Base-by-base conservation (phyloP, 495 filamentous ascomycete genomes). In the Aspergillus bridgeri region DNA sequence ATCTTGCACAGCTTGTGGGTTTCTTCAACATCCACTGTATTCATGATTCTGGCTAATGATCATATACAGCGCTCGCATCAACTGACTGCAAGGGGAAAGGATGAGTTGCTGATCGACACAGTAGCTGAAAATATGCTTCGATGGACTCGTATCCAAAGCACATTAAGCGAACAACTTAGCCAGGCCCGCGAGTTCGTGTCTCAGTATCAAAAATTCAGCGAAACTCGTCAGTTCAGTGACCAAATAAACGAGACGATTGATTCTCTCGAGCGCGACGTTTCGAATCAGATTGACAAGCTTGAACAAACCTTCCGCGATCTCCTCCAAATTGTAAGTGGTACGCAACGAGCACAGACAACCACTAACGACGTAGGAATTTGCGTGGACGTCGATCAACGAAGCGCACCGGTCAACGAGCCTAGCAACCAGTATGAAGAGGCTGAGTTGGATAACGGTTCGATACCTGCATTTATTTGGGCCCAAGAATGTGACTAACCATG, bases 401-500 rank as follows among this genome's bases (percentile, higher is more conserved):
- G 73, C 64, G 38, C 59, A 61, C 53, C 53, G 56, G 25, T 67
- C 64, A 48, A 67, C 61, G 13, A 56, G 61, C 22, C 11, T 59
- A 20, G 63, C 63, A 15, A 49, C 62, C 8, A 73, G 70, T 50
- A 66, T 73, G 65, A 72, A 73, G 29, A 65, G 70, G 9, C 57
- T 73, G 33, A 73, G 64, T 27, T 73, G 70, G 69, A 73, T 73
- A 27, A 72, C 67, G 19, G 69, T 72, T 65, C 8, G 48, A 50
- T 6, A 2, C 21, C 21, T 29, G 27, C 25, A 44, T 13, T 22
- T 18, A 29, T 23, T 2, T 18, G 15, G 8, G 42, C 8, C 18
- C 25, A n/a, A 4, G 9, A 8, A 5, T n/a, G 29, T 18, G 49
- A 25, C 64, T 69, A 19, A 68, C 46, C 44, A 25, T 18, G n/a